phyloP scores from a whole-genome alignment of 1,284 basidiomycete species.

The Cronartium quercuum region DNA sequence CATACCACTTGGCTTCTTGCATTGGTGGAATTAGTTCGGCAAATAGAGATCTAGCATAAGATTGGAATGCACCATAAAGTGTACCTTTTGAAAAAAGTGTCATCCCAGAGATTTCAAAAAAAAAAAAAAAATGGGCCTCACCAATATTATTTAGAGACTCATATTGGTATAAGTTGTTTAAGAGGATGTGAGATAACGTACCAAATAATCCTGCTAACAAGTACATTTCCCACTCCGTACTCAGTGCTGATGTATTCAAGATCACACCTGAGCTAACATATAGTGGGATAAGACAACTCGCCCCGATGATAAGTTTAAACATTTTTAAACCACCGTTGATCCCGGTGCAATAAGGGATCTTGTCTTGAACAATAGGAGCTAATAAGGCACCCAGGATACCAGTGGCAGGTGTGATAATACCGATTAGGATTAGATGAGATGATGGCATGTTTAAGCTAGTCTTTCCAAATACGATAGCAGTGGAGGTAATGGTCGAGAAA shows the following conservation, averaged over 20 bases:
- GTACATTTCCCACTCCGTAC: constrained; percentile 75
- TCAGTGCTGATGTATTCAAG: constrained; percentile 59
- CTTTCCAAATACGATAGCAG: constrained; percentile 73
- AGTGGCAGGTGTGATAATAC: constrained; percentile 60
- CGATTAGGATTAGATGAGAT: constrained; percentile 64
- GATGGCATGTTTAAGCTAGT: constrained; percentile 68
- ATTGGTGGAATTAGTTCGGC: constrained; percentile 68
- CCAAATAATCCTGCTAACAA: constrained; percentile 74
- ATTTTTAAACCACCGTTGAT: constrained; percentile 63
- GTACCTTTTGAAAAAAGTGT: constrained; percentile 53
- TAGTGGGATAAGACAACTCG: constrained; percentile 63
- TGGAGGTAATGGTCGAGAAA: constrained; percentile 75
- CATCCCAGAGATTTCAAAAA: no score
- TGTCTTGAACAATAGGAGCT: constrained; percentile 65
- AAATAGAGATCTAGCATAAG: constrained; percentile 70
- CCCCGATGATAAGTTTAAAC: constrained; percentile 61
- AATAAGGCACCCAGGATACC: constrained; percentile 68
- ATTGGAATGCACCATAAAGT: constrained; percentile 71
- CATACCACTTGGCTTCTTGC: constrained; percentile 71
- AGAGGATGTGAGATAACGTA: constrained; percentile 47
- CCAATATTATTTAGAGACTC: not conserved
- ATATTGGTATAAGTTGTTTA: not conserved
- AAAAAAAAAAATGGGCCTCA: not conserved
- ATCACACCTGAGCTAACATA: constrained; percentile 78
- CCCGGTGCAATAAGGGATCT: constrained; percentile 45